Base-by-base conservation (phyloP, 2,329 filamentous ascomycete species). In the Colletotrichum sp. region DNA sequence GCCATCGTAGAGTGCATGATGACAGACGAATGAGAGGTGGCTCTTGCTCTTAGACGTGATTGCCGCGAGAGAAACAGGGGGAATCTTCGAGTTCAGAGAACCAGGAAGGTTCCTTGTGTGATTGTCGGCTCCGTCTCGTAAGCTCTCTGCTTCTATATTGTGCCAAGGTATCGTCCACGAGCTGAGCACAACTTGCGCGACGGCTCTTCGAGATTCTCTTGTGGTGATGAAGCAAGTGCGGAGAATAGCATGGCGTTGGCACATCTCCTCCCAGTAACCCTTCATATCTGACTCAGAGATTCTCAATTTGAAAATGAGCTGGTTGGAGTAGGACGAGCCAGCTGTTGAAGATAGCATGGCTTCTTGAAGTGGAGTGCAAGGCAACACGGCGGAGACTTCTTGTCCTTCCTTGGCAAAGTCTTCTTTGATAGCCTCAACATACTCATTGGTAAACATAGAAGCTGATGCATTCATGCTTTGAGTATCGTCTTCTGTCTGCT, bases 1-100 rank as follows among this genome's bases (percentile, higher is more conserved):
- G 0, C 94, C 96, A 84, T 98, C 96, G 80, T 98, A 98, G 1
- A 98, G 86, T 3, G 95, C 95, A 84, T 98, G 96, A 80, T 98
- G 96, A 79, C 87, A 92, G 49, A 88, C 83, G 65, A 89, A 89
- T 0, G 87, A 93, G 2, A 89, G 79, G 59, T 88, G 88, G 0
- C 74, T 67, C 0, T 77, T 80, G 0, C 79, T 81, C 7, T 80
- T 79, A 2, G 83, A 79, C 12, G 79, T 78, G 26, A 91, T 83
- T 0, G 88, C 68, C 0, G 86, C 88, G 66, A 89, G 84, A 6
- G 86, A 89, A 13, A 88, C 82, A 2, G 87, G 90, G 10, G 87
- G 89, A 5, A 78, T 81, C 16, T 84, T 81, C 0, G 87, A 88
- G 63, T 91, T 86, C 7, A 92, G 75, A 0, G 84, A 80, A 3